Base-by-base conservation (phyloP, 1,139 yeast genomes). In the Geotrichum histeridarum region DNA sequence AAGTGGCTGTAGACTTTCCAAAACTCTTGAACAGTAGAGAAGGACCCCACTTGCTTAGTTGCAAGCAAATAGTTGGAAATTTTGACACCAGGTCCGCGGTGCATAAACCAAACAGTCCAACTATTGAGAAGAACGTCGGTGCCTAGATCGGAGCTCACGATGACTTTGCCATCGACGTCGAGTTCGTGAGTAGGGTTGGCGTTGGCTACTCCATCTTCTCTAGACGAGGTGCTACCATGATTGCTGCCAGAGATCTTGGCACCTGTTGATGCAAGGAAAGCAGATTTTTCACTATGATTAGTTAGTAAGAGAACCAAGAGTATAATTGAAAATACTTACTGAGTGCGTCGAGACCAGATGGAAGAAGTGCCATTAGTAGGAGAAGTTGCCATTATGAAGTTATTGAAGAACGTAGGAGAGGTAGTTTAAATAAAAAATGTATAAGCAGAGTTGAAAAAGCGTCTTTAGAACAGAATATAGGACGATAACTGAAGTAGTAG, bases 21-120 rank as follows among this genome's bases (percentile, higher is more conserved):
- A 69, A 83, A 75, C 64, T 83, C 85, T 67, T 83, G 88, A 22
- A 82, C 72, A 7, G 84, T 76, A 15, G 64, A 60, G 52, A 70
- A 70, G 12, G 68, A 62, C 14, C 64, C 65, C 17, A 70, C 64
- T 53, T 67, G 64, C 54, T 65, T 68, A 17, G 72, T 68, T 8
- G 72, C 70, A 44, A 64, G 61, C 38, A 69, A 65, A 56, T 70
- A 70, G 54, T 70, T 65, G 22, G 67, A 61, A 41, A 69, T 66
- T 57, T 66, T 68, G 54, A 63, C 63, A 15, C 72, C 73, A 12
- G 70, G 71, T 9, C 69, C 67, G 8, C 73, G 68, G 55, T 70
- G 72, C 56, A 69, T 59, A 53, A 68, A 70, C 72, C 73, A 70
- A 33, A 70, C 62, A 33, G 70, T 67, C 70, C 70, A 68, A 14